Evolutionary conservation across 371 early-diverging fungal species (phyloP), one percentile per base, ranked within the genome.

Genomic region (Smittium culicis): DNA sequence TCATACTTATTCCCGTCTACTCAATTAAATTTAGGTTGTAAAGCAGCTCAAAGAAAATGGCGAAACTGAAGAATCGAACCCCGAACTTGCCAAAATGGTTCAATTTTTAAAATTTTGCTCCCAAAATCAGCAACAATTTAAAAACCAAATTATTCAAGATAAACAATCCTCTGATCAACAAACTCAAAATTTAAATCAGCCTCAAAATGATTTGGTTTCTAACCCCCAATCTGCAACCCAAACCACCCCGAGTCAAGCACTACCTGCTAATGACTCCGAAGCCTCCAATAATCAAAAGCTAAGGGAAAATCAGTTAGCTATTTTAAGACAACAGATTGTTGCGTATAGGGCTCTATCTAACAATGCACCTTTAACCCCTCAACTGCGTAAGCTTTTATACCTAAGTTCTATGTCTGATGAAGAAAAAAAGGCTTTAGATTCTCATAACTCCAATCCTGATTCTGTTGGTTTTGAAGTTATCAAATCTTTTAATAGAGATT

Each of bases 261-360:
- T n/a, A 20, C n/a, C 57, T 57, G 57, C 8, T 11, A 45, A 45
- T 45, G 20, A 11, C 20, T 11, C 5, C 20, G 11, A 45, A 45
- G 20, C 5, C 45, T 5, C 11, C 45, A 45, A 45, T 45, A 20
- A 29, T 35, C 1, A 35, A 45, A 31, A 56, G 33, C 61, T 54
- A 57, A 25, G 24, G n/a, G 54, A 66, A 27, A 57, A 28, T 32
- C 74, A 32, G 67, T 69, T 33, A 73, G 77, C 79, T 27, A 79
- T 82, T 20, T 79, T 93, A 54, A 85, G 85, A 65, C 79, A 79
- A 68, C 95, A 94, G 68, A 90, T 93, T 56, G 75, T 83, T 31
- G 89, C 91, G 54, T 93, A 83, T 76, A 86, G 88, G 60, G 75
- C 87, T 25, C 85, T 92, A 35, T 82, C 90, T n/a, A 81, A 83